Evolutionary conservation across 2,329 filamentous ascomycete species (phyloP).

Genomic region (Pseudopithomyces maydicus): DNA sequence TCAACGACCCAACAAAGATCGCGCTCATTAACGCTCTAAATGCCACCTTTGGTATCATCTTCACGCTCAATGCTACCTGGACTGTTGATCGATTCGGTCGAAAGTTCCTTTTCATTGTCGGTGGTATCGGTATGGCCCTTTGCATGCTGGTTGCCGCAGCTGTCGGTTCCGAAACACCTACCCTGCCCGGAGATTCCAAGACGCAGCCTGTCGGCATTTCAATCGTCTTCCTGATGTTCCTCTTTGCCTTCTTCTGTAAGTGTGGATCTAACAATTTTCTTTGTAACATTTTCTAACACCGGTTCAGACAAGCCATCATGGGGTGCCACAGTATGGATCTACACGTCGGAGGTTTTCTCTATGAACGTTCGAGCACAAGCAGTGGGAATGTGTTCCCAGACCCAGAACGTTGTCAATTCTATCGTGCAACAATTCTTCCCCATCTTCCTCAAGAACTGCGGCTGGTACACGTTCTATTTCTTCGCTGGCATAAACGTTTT

Average conservation of each 20-base stretch:
- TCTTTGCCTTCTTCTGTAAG: constrained; percentile 67
- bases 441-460: constrained; percentile 64
- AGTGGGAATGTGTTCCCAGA: constrained; percentile 67
- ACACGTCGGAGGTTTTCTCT: constrained; percentile 71
- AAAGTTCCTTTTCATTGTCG: constrained; percentile 71
- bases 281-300: constrained; percentile 28
- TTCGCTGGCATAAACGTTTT: constrained; percentile 55
- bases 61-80: constrained; percentile 75
- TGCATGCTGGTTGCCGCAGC: constrained; percentile 72
- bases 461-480: constrained; percentile 62
- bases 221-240: constrained; percentile 71
- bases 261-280: constrained; percentile 13
- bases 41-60: constrained; percentile 73
- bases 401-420: constrained; percentile 65
- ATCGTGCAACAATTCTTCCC: constrained; percentile 75
- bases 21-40: constrained; percentile 77
- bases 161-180: constrained; percentile 63
- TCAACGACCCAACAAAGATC: constrained; percentile 60
- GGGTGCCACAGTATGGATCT: constrained; percentile 74
- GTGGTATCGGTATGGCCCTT: constrained; percentile 69
- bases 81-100: constrained; percentile 74
- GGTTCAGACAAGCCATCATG: constrained; percentile 67
- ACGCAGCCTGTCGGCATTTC: constrained; percentile 65
- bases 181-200: constrained; percentile 57
- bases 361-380: constrained; percentile 75